Percentiles rank a stretch among this genome's conserved stretches.
Conservation (phyloP, 2,329 filamentous ascomycete genomes). For the Verticillium nubilum region DNA sequence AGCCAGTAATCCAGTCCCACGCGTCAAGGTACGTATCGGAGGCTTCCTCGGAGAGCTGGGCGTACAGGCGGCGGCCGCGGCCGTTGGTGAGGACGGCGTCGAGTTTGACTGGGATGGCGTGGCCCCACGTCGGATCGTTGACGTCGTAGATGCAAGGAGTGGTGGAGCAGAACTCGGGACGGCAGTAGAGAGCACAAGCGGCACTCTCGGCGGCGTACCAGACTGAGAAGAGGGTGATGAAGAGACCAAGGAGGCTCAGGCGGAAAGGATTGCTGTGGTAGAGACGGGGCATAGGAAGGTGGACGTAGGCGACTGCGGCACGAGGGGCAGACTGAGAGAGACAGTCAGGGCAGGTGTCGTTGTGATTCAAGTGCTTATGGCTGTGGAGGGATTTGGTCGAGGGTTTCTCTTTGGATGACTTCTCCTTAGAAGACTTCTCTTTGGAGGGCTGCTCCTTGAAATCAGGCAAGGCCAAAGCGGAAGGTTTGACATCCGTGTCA, state of each 20-base stretch:
- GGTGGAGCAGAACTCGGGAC: slow-evolving; percentile 42
- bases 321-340: neutral
- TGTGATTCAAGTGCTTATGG: neutral
- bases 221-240: slow-evolving; percentile 35
- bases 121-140: slow-evolving; percentile 56
- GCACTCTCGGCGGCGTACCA: slow-evolving; percentile 51
- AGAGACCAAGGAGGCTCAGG: slow-evolving; percentile 42
- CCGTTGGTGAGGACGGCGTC: slow-evolving; percentile 57
- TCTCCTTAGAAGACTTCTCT: slow-evolving; percentile 5
- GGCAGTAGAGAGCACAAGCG: slow-evolving; percentile 50
- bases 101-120: slow-evolving; percentile 54
- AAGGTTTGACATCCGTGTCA: slow-evolving; percentile 7
- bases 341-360: neutral
- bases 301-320: slow-evolving; percentile 27
- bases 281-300: slow-evolving; percentile 40
- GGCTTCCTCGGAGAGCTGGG: slow-evolving; percentile 34
- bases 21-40: slow-evolving; percentile 43
- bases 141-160: slow-evolving; percentile 48
- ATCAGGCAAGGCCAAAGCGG: neutral
- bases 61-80: slow-evolving; percentile 33
- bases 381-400: neutral
- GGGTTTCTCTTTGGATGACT: slow-evolving; percentile 3
- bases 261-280: slow-evolving; percentile 38
- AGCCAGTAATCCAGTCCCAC: slow-evolving; percentile 37
- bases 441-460: neutral